Base-by-base conservation (phyloP, 2,329 filamentous ascomycete genomes). In the Aspergillus brunneoviolaceus region DNA sequence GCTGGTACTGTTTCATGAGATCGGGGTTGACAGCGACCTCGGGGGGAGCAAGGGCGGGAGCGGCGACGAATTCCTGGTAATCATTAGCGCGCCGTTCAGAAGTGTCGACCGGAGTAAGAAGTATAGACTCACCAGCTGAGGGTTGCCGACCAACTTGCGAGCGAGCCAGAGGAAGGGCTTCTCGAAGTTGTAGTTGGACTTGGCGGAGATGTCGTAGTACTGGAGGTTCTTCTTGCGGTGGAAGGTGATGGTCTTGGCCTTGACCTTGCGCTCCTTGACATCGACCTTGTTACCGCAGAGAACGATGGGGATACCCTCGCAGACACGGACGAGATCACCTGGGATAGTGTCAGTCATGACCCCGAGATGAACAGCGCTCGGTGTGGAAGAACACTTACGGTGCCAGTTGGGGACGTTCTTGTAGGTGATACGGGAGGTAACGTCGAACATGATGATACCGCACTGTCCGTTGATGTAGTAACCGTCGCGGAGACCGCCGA, bases 341-440 rank as follows among this genome's bases (percentile, higher is more conserved):
- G 65, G 27, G 31, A 59, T 12, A 19, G 51, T 11, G 25, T 58
- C 21, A 56, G 69, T 33, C 70, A 62, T 27, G n/a, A 23, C 35
- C 12, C 42, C 29, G 57, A 58, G 53, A 56, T 50, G 57, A 10
- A 52, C 31, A 23, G 29, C 45, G 27, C 14, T 9, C 27, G 27
- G n/a, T 23, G 39, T 4, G 31, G 6, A 14, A 5, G 49, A n/a
- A 62, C 62, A 88, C 92, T 79, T 89, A 96, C 95, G 95, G 83
- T 99, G 95, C 95, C 95, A 99, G 90, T 98, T 98, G 84, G 95
- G 95, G 67, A 99, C 95, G 85, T 99, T 99, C 90, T 99, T 99
- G 90, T 99, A 99, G 80, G 95, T 99, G 80, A 99, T 98, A 78
- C 95, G 91, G 71, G 94, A 97, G 67, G 95, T 98, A 70, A 99